These are phyloP conservation scores for Boletus coccyginus DNA, from an alignment of 768 basidiomycete genomes.

Conservation along the genomic window DNA sequence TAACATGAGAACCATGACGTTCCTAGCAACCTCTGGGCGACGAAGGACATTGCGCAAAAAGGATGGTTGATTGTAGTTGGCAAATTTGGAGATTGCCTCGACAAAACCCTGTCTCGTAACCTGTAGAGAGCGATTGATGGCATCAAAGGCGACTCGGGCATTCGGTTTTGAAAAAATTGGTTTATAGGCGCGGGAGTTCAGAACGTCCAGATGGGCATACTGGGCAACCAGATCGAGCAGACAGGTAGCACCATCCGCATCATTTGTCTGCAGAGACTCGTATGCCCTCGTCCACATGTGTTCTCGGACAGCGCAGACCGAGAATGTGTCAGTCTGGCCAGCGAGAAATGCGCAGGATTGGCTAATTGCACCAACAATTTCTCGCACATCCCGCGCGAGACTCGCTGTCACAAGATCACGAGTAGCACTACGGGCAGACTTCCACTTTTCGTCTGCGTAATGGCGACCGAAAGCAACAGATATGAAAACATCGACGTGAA, in stretches of 20 bases:
- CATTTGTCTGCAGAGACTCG: slow-evolving; percentile 52
- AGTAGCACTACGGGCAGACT: slow-evolving; percentile 37
- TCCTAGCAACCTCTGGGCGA: slow-evolving; percentile 52
- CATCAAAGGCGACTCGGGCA: slow-evolving; percentile 40
- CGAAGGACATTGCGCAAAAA: slow-evolving; percentile 54
- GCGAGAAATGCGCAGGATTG: slow-evolving; percentile 35
- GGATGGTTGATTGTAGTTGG: slow-evolving; percentile 56
- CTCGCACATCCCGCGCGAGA: slow-evolving; percentile 34
- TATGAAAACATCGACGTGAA: slow-evolving; percentile 48
- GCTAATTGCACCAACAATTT: slow-evolving; percentile 30
- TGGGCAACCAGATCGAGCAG: slow-evolving; percentile 58
- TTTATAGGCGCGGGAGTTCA: slow-evolving; percentile 53
- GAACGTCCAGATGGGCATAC: slow-evolving; percentile 62
- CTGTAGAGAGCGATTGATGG: slow-evolving; percentile 60
- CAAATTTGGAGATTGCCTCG: slow-evolving; percentile 58
- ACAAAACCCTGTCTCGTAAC: slow-evolving; percentile 62
- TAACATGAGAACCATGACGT: slow-evolving; percentile 67
- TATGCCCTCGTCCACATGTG: slow-evolving; percentile 73
- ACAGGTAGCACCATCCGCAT: slow-evolving; percentile 55
- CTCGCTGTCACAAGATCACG: slow-evolving; percentile 39
- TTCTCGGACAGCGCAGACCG: slow-evolving; percentile 43
- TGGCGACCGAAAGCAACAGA: slow-evolving; percentile 44
- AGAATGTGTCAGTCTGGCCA: slow-evolving; percentile 28
- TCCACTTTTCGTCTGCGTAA: slow-evolving; percentile 42
- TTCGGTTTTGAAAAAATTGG: slow-evolving; percentile 32